These are phyloP conservation scores for Pyrus betulifolia DNA, from an alignment of 306 rosid genomes.

Conservation along the genomic window DNA sequence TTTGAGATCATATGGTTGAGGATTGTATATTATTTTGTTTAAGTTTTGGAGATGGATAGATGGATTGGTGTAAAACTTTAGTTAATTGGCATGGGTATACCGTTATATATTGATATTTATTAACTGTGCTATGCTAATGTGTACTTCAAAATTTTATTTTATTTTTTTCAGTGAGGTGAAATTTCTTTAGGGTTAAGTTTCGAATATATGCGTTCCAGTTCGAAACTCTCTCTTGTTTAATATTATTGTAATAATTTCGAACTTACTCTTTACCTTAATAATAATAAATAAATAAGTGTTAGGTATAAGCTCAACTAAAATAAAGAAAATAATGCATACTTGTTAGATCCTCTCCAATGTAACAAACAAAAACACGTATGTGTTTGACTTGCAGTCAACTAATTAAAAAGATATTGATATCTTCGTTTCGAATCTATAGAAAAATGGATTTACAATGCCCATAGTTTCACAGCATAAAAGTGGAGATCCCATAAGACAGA, in stretches of 20 bases:
- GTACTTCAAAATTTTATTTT: not conserved
- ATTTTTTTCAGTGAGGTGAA: not conserved
- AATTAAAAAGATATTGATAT: not conserved
- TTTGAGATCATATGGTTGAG: slow-evolving; percentile 67
- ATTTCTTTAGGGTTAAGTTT: not conserved
- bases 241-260: too few species aligned
- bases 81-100: slow-evolving; percentile 41
- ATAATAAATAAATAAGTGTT: not conserved
- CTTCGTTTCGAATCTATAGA: not conserved
- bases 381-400: not conserved
- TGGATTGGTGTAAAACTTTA: slow-evolving; percentile 59
- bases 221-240: too few species aligned
- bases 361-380: not conserved
- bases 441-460: not conserved
- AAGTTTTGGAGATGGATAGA: slow-evolving; percentile 54
- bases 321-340: not conserved
- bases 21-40: slow-evolving; percentile 86
- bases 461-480: not conserved
- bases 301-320: not conserved
- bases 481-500: not conserved
- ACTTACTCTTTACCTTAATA: too few species aligned
- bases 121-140: slow-evolving; percentile 7
- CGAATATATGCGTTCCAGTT: too few species aligned
- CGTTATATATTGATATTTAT: slow-evolving; percentile 41
- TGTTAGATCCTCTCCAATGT: too few species aligned